A percentile compares a stretch with the other conserved stretches of the same genome.
Evolutionary conservation across 768 basidiomycete genomes (phyloP).

Genomic region (Nevesoporus exiguus): DNA sequence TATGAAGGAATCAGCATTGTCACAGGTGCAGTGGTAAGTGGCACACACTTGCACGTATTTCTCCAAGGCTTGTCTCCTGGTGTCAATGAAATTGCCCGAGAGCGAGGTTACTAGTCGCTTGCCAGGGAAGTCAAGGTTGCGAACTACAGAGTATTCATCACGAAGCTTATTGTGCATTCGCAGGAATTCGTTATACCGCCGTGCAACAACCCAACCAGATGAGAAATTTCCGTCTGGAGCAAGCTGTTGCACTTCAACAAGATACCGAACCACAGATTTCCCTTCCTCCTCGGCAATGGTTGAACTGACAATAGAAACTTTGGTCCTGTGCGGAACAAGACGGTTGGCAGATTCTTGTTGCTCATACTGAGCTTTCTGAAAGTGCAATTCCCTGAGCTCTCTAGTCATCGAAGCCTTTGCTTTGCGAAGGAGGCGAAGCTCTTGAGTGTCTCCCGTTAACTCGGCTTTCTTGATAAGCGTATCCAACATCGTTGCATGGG

Average conservation of each 20-base stretch:
- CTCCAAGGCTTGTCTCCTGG: constrained; percentile 73
- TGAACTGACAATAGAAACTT: constrained; percentile 80
- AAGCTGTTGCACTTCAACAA: constrained; percentile 88
- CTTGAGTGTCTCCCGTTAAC: constrained; percentile 83
- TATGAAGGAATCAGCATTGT: constrained; percentile 30
- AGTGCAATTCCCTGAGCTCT: constrained; percentile 78
- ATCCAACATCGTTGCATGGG: constrained; percentile 81
- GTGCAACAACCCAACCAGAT: constrained; percentile 90
- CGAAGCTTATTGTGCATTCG: constrained; percentile 83
- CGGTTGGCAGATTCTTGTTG: constrained; percentile 92
- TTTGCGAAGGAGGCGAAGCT: constrained; percentile 75
- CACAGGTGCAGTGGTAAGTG: neutral
- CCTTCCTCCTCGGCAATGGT: constrained; percentile 80
- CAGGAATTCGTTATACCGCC: constrained; percentile 94
- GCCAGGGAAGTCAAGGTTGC: constrained; percentile 83
- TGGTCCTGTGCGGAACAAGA: constrained; percentile 78
- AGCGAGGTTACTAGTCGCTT: constrained; percentile 89
- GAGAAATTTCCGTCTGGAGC: constrained; percentile 73
- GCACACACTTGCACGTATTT: constrained; percentile 79
- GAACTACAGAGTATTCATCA: constrained; percentile 66
- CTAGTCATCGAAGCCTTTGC: constrained; percentile 79
- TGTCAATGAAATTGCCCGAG: constrained; percentile 85
- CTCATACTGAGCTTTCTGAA: constrained; percentile 91
- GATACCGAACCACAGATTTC: constrained; percentile 87
- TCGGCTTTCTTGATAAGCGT: constrained; percentile 94